Evolutionary conservation across 352 stramenopile species (phyloP).

Genomic region (Phytopythium montanum): DNA sequence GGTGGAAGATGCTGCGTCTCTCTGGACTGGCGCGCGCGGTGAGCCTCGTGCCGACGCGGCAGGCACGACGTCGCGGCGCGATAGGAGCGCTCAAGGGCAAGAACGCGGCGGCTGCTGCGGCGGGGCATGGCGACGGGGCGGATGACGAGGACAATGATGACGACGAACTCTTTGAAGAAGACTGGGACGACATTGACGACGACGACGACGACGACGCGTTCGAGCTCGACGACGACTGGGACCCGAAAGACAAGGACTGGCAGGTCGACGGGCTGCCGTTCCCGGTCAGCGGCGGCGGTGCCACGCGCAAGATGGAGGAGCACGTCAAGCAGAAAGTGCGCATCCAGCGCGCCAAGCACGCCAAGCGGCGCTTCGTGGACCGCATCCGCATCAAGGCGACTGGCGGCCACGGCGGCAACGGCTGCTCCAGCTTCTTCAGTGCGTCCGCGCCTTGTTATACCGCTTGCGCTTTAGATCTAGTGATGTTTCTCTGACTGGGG

Average conservation of each 20-base stretch:
- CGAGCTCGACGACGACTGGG: conserved; percentile 22
- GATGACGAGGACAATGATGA: conserved; percentile 32
- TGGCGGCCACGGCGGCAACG: conserved; percentile 84
- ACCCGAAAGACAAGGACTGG: conserved; percentile 13
- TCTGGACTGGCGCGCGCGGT: conserved; percentile 47
- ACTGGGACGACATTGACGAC: conserved; percentile 38
- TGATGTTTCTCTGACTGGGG: background rate
- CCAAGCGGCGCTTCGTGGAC: conserved; percentile 89
- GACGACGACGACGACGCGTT: conserved; percentile 36
- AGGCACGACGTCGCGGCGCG: conserved; percentile 13
- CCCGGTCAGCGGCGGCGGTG: conserved; percentile 13
- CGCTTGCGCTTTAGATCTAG: background rate
- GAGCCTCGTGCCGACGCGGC: conserved; percentile 35
- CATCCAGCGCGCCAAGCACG: conserved; percentile 78
- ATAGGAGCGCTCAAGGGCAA: conserved; percentile 15
- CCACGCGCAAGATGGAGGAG: conserved; percentile 57
- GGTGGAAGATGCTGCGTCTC: conserved; percentile 51
- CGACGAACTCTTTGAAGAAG: conserved; percentile 37
- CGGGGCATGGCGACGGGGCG: conserved; percentile 20
- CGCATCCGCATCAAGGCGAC: conserved; percentile 88
- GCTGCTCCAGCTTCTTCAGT: conserved; percentile 86
- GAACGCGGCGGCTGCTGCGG: conserved; percentile 8
- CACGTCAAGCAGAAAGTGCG: conserved; percentile 87
- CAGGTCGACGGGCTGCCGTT: background rate
- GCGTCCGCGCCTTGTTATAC: conserved; percentile 3